These are phyloP conservation scores for Penicillium sp. DNA, from an alignment of 2,329 filamentous ascomycete genomes.

Conservation along the genomic window DNA sequence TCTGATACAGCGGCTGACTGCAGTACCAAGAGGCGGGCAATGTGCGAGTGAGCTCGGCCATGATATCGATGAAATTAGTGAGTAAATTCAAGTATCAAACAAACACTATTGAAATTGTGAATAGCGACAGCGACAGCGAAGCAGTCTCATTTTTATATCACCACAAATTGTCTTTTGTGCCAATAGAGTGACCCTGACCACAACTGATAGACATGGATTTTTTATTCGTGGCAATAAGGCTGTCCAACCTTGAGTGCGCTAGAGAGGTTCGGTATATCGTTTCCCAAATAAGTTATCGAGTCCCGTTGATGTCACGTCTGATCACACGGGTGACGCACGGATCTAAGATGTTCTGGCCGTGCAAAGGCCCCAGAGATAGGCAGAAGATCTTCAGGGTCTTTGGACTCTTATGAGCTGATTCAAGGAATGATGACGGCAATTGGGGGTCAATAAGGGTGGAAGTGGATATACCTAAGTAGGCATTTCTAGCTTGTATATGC, in stretches of 20 bases:
- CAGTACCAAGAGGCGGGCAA: slow-evolving; percentile 57
- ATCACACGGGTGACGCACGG: not conserved
- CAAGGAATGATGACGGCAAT: no score
- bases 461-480: not conserved
- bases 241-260: slow-evolving; percentile 9
- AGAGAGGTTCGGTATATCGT: slow-evolving; percentile 25
- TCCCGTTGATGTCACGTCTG: slow-evolving; percentile 20
- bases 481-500: not conserved
- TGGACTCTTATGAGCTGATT: no score
- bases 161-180: no score
- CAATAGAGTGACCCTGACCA: no score
- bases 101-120: not conserved
- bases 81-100: not conserved
- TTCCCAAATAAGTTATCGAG: slow-evolving; percentile 35
- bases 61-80: slow-evolving; percentile 12
- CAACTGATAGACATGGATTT: not conserved
- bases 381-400: not conserved
- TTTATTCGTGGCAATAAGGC: slow-evolving; percentile 2
- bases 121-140: not conserved
- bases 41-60: slow-evolving; percentile 41
- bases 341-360: not conserved
- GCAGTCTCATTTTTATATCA: slow-evolving; percentile 11
- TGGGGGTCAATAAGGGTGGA: not conserved
- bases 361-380: not conserved
- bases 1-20: slow-evolving; percentile 50